Evolutionary conservation across 345 rosid genomes (phyloP), one percentile per base, ranked within the genome.

Genomic region (Cardamine occulta): DNA sequence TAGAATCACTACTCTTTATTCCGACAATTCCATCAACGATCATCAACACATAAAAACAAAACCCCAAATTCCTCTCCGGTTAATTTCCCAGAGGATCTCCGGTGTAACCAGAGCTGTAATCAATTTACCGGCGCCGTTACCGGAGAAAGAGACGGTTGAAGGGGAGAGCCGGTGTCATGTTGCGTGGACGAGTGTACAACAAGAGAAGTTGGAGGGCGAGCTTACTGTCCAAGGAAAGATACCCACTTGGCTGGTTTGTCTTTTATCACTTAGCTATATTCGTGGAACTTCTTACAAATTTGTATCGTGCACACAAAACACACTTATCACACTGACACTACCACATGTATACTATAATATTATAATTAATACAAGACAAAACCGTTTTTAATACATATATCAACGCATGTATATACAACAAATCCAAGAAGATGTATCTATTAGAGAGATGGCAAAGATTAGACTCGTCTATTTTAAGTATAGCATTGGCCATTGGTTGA

Each of bases 161-260:
- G 54, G 10, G 4, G 64, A 31, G 42, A 70, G 35, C 64, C 66
- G 47, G 44, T 63, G 77, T 62, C 98, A 93, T 68, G 89, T 78
- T 56, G 98, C 98, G 8, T 93, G 98, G 98, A 86, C 88, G 12
- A 93, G 98, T 80, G 62, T 93, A 79, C 86, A 80, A 73, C 91
- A 85, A 63, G 93, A 85, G 75, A 77, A 86, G 40, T 93, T 90
- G 96, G 93, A 93, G 75, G 96, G 96, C 17, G 98, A 90, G 86
- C 87, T 90, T 9, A 65, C 2, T 48, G 93, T 94, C 6, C 55
- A 88, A 82, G 97, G 98, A 74, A 73, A 88, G 62, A 86, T 94
- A 69, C 98, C 97, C 14, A 64, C 82, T 48, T 94, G 98, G 98
- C 90, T 94, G 93, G 97, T 94, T 82, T 51, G 87, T 83, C 56